Conservation (phyloP, 2,329 filamentous ascomycete genomes). For the Zelopaecilomyces penicillatus region DNA sequence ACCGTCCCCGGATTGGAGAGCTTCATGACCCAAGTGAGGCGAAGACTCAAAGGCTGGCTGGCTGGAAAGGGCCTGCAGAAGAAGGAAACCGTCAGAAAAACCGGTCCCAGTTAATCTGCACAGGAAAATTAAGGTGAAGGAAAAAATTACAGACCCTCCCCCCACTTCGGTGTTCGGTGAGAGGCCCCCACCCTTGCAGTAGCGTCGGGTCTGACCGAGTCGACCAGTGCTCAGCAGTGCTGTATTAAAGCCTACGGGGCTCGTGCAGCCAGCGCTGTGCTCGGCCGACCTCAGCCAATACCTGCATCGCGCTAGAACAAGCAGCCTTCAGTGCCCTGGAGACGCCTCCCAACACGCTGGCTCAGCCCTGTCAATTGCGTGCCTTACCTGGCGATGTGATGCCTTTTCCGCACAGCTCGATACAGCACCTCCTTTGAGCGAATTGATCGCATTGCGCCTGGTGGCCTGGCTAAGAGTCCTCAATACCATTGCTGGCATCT, state of each 20-base stretch:
- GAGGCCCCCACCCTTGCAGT: slow-evolving; percentile 5
- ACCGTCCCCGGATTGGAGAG: slow-evolving; percentile 74
- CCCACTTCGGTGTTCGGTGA: slow-evolving; percentile 9
- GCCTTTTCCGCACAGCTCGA: slow-evolving; percentile 2
- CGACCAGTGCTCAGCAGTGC: not conserved
- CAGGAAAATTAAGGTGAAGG: slow-evolving; percentile 11
- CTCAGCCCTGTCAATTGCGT: slow-evolving; percentile 5
- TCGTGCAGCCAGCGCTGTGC: too few relatives aligned
- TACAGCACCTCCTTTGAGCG: not conserved
- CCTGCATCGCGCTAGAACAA: slow-evolving; percentile 10
- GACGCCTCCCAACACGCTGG: slow-evolving; percentile 4
- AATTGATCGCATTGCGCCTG: too few relatives aligned
- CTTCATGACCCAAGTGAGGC: slow-evolving; percentile 51
- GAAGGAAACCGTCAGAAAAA: too few relatives aligned
- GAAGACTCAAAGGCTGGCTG: too few relatives aligned
- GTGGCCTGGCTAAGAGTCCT: too few relatives aligned
- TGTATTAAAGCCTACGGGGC: too few relatives aligned
- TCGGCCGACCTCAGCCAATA: slow-evolving; percentile 4
- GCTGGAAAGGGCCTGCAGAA: too few relatives aligned
- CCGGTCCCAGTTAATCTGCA: too few relatives aligned
- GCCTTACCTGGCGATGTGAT: slow-evolving; percentile 6
- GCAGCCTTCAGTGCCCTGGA: slow-evolving; percentile 9
- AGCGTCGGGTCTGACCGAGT: slow-evolving; percentile 9
- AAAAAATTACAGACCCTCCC: slow-evolving; percentile 6
- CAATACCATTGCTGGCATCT: not conserved